phyloP scores from a whole-genome alignment of 164 flowering plant species.

The Vitis riparia region DNA sequence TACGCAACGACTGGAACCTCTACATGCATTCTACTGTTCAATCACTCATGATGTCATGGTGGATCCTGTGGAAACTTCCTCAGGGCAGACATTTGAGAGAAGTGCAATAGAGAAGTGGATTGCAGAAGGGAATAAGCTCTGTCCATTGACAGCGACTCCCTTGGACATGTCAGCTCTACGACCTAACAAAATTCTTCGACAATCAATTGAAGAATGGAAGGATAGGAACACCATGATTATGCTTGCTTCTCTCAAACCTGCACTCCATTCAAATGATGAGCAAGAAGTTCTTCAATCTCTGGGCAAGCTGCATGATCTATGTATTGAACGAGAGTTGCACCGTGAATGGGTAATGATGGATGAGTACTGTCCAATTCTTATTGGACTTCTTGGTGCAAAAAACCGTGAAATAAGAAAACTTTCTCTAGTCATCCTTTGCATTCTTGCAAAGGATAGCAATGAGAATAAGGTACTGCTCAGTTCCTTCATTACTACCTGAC shows the following conservation, averaged over 20 bases:
- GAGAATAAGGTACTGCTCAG: constrained; percentile 38
- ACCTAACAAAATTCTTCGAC: constrained; percentile 67
- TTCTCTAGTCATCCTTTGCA: constrained; percentile 39
- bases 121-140: constrained; percentile 44
- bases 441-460: constrained; percentile 43
- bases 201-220: constrained; percentile 84
- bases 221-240: constrained; percentile 71
- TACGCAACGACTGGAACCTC: constrained; percentile 63
- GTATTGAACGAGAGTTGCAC: constrained; percentile 41
- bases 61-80: constrained; percentile 76
- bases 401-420: constrained; percentile 36
- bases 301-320: constrained; percentile 37
- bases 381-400: constrained; percentile 36
- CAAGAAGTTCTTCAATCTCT: constrained; percentile 43
- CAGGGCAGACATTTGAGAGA: constrained; percentile 79
- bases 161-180: constrained; percentile 45
- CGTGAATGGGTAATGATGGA: constrained; percentile 58
- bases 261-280: constrained; percentile 42
- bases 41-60: constrained; percentile 69
- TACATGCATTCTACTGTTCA: constrained; percentile 67
- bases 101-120: constrained; percentile 71
- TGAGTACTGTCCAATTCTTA: constrained; percentile 43
- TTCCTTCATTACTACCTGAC: neutral
- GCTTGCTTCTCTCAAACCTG: constrained; percentile 49
- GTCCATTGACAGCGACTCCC: constrained; percentile 58